phyloP scores from a whole-genome alignment of 2,329 filamentous ascomycete genomes.

The Fusarium citri region DNA sequence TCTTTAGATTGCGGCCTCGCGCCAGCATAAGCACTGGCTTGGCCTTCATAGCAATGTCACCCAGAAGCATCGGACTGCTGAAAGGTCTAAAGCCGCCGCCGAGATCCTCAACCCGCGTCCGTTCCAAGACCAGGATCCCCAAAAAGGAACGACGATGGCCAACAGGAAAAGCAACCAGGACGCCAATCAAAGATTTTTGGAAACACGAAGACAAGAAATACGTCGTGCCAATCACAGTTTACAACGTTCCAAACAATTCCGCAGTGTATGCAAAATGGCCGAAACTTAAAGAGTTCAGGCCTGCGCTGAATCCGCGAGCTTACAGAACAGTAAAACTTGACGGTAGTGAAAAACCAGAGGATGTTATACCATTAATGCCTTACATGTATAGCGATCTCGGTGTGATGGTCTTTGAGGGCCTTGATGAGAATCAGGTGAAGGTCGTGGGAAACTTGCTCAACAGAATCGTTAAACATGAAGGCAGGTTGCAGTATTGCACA shows the following conservation, averaged over 20 bases:
- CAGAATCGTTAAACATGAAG: constrained; percentile 15
- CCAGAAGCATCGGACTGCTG: background rate
- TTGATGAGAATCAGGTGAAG: constrained; percentile 32
- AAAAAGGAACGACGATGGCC: background rate
- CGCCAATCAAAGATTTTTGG: background rate
- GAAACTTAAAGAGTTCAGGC: constrained; percentile 39
- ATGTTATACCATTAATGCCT: constrained; percentile 1
- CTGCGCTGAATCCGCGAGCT: constrained; percentile 35
- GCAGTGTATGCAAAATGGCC: constrained; percentile 30
- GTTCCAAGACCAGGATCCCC: background rate
- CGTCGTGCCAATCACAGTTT: background rate
- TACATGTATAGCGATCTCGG: constrained; percentile 50
- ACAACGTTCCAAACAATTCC: constrained; percentile 11
- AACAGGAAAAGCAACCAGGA: background rate
- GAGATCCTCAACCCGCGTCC: background rate
- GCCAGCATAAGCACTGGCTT: background rate
- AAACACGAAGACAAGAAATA: background rate
- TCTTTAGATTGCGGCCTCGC: background rate
- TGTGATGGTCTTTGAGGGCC: constrained; percentile 48
- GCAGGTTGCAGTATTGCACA: background rate
- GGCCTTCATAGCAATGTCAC: background rate
- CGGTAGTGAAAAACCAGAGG: background rate
- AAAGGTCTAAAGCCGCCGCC: background rate
- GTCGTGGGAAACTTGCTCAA: constrained; percentile 42
- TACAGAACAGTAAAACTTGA: background rate